A percentile compares a stretch with the other conserved stretches of the same genome.
phyloP scores from a whole-genome alignment of 768 basidiomycete genomes.

The Sutorius australiensis region DNA sequence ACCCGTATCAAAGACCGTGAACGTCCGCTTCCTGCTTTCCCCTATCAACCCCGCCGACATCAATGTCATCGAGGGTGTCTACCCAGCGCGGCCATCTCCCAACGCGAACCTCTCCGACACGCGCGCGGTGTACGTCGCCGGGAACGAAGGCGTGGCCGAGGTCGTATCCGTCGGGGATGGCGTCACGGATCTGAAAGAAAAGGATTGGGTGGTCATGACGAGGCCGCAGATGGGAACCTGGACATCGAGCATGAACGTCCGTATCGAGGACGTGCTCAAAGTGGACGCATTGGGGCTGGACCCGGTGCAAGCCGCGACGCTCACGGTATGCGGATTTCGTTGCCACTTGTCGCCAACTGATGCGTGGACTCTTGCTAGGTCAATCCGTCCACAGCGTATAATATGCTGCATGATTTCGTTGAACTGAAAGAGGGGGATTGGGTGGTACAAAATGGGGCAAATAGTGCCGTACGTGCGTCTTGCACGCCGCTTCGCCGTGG shows the following conservation, averaged over 20 bases:
- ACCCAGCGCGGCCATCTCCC: constrained; percentile 58
- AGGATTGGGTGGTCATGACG: constrained; percentile 74
- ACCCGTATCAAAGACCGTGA: constrained; percentile 55
- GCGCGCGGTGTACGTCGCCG: constrained; percentile 54
- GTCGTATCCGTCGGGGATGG: constrained; percentile 58
- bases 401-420: constrained; percentile 74
- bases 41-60: constrained; percentile 82
- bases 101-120: constrained; percentile 34
- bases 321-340: constrained; percentile 48
- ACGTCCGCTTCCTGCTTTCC: constrained; percentile 63
- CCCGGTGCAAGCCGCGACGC: constrained; percentile 67
- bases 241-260: constrained; percentile 54
- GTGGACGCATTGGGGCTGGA: constrained; percentile 50
- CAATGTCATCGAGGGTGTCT: constrained; percentile 81
- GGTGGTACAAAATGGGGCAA: constrained; percentile 84
- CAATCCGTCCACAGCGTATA: constrained; percentile 81
- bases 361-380: constrained; percentile 41
- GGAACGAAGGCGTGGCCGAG: constrained; percentile 74
- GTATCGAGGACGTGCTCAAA: constrained; percentile 53
- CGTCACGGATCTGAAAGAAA: constrained; percentile 44
- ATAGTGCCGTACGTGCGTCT: constrained; percentile 63
- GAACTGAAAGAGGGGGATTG: constrained; percentile 65
- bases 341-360: not conserved
- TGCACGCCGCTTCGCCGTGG: not conserved
- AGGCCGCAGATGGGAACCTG: constrained; percentile 75